Base-by-base conservation (phyloP, 768 basidiomycete genomes). In the Pleurotus tuoliensis region DNA sequence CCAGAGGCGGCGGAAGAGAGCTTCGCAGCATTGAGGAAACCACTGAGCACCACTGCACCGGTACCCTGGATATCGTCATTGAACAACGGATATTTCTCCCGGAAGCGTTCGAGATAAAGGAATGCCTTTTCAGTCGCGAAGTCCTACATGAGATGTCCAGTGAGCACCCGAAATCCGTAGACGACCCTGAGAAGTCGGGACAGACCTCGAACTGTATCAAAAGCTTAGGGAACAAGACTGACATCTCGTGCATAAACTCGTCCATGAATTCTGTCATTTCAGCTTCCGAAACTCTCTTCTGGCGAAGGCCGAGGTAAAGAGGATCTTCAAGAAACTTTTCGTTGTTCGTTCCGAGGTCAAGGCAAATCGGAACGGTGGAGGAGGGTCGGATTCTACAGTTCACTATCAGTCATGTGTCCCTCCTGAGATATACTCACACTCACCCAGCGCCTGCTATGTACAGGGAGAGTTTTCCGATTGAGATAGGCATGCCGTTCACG, bases 91-190 rank as follows among this genome's bases (percentile, higher is more conserved):
- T 90, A 93, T 53, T 84, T 78, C 59, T 86, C 71, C 56, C 90
- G 82, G 76, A 87, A 93, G 41, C 82, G 76, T 40, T 86, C 81
- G 27, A 96, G 84, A 71, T 91, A 94, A 53, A 81, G 74, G 76
- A 97, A 97, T 0, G 94, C 94, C 59, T 93, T 87, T 59, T 96
- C 89, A 2, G 92, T 94, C 30, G 91, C 87, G 74, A 94, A 97
- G 74, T 97, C 94, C 84, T 92, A 55, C 8, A 48, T 30, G 39
- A 41, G 11, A 38, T 12, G 18, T 52, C 5, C 30, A 51, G 20
- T 57, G 45, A 38, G 24, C 13, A 39, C 51, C 18, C 47, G 49
- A 41, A 25, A 5, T 40, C 34, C 27, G 52, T n/a, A 41, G 27
- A 41, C n/a, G 30, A 54, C 45, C 44, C n/a, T 41, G 34, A 20